These are phyloP conservation scores for Paxillus rubicundulus DNA, from an alignment of 768 basidiomycete species.

Conservation along the genomic window DNA sequence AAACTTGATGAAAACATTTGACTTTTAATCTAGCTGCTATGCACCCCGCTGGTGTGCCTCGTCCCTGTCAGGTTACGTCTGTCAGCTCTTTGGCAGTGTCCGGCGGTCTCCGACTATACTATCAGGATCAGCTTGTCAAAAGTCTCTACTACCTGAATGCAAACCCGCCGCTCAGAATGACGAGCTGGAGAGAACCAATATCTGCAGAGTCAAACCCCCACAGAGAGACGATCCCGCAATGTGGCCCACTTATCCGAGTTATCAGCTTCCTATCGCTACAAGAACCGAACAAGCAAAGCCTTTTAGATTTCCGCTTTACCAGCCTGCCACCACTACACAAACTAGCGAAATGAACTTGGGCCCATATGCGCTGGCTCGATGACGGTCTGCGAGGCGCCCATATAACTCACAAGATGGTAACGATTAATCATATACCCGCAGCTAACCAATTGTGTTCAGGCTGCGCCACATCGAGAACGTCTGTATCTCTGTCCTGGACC, in stretches of 20 bases:
- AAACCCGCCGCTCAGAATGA: not conserved
- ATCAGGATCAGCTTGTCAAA: no score
- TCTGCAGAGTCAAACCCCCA: not conserved
- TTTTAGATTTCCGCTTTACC: slow-evolving; percentile 23
- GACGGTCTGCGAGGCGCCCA: slow-evolving; percentile 16
- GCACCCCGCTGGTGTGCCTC: not conserved
- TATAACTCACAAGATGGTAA: slow-evolving; percentile 22
- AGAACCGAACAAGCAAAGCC: slow-evolving; percentile 12
- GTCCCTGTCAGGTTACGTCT: not conserved
- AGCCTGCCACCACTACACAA: slow-evolving; percentile 12
- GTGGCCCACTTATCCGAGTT: slow-evolving; percentile 1
- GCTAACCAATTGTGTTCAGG: slow-evolving; percentile 9
- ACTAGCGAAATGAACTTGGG: slow-evolving; percentile 23
- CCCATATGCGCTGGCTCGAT: slow-evolving; percentile 7
- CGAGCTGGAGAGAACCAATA: not conserved
- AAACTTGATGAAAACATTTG: not conserved
- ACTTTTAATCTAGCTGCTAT: not conserved
- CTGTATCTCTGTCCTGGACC: no score
- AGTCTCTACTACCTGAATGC: not conserved
- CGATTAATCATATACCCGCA: slow-evolving; percentile 24
- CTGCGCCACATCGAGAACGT: not conserved
- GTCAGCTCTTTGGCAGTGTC: no score
- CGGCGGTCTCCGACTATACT: no score
- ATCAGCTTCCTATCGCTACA: slow-evolving; percentile 27
- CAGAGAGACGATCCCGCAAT: not conserved